Percentiles rank a stretch among this genome's conserved stretches.
These are phyloP conservation scores for Monosporascus sp. DNA, from an alignment of 2,329 filamentous ascomycete genomes.

Conservation along the genomic window DNA sequence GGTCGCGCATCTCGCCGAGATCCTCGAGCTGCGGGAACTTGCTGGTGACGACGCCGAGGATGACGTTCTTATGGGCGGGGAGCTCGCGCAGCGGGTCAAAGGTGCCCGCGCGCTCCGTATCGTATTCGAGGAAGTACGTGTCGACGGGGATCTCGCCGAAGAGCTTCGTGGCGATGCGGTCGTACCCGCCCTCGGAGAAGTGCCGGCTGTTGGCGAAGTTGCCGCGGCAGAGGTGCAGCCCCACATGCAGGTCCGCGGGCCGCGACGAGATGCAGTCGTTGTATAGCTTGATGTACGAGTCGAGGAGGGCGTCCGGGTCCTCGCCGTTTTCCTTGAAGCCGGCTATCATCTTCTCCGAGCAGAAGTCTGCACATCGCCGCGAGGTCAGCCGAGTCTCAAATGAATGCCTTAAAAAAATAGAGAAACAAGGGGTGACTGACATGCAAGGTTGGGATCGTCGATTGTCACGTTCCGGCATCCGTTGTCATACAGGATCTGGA, in stretches of 20 bases:
- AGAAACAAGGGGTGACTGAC: conserved; percentile 35
- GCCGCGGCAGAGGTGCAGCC: conserved; percentile 68
- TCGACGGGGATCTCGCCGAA: conserved; percentile 58
- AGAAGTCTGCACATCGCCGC: conserved; percentile 53
- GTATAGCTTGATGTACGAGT: conserved; percentile 72
- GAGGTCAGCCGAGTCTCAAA: not conserved
- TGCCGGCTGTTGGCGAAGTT: conserved; percentile 63
- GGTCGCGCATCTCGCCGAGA: conserved; percentile 52
- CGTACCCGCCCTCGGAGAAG: conserved; percentile 63
- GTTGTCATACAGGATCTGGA: conserved; percentile 56
- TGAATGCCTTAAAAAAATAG: not conserved
- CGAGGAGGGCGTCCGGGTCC: conserved; percentile 64
- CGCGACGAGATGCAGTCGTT: conserved; percentile 63
- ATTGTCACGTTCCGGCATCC: conserved; percentile 61
- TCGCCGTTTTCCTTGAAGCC: conserved; percentile 66
- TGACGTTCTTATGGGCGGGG: conserved; percentile 56
- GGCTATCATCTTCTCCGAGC: conserved; percentile 64
- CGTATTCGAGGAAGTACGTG: conserved; percentile 66
- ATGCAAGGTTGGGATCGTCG: conserved; percentile 62
- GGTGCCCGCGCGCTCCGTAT: conserved; percentile 57
- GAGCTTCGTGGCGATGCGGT: conserved; percentile 60
- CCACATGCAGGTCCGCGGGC: conserved; percentile 66
- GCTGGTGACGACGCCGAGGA: conserved; percentile 58
- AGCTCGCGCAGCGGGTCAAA: conserved; percentile 60
- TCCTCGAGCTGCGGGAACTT: conserved; percentile 60